Base-by-base conservation (phyloP, 2,329 filamentous ascomycete species). In the Ceratocystis diversiconidia region DNA sequence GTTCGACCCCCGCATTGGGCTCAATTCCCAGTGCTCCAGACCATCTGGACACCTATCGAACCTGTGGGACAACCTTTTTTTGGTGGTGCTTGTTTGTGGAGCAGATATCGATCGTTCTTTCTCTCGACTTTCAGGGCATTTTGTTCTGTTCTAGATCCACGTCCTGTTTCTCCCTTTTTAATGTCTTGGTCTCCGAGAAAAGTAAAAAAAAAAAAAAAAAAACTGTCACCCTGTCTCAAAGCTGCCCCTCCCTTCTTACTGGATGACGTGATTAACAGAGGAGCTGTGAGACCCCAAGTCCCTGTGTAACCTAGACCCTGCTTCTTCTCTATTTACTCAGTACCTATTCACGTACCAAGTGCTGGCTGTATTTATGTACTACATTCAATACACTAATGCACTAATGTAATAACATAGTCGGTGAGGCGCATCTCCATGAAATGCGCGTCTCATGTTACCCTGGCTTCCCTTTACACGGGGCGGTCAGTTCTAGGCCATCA, bases 1-100 rank as follows among this genome's bases (percentile, higher is more conserved):
- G 74, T 75, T 75, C 73, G 73, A 75, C 73, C 73, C 74, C 74
- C 73, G 72, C 73, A 68, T 66, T 68, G 69, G 69, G 69, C 67
- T 69, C 68, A 69, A 69, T 65, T 68, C 67, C 67, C 63, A 64
- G 64, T 68, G 67, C 60, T 65, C 67, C 65, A 67, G 63, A 63
- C 22, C 32, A 63, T 62, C 65, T 67, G 67, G 67, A 59, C 63
- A 36, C 32, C 32, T 10, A 2, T 3, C 32, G 32, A 36, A 36
- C 52, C 25, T 50, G 46, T 50, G 46, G 46, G 46, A 50, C 46
- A 19, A 7, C 3, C 1, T 19, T n/a, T 48, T 48, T 48, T 19
- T 48, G 15, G 2, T 48, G 7, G 15, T 48, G 17, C 22, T 50
- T 50, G 7, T 7, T 50, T 50, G 32, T 36, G 32, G 32, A 36